Base-by-base conservation (phyloP, 177 flowering plant genomes). In the Vitis hybrid region DNA sequence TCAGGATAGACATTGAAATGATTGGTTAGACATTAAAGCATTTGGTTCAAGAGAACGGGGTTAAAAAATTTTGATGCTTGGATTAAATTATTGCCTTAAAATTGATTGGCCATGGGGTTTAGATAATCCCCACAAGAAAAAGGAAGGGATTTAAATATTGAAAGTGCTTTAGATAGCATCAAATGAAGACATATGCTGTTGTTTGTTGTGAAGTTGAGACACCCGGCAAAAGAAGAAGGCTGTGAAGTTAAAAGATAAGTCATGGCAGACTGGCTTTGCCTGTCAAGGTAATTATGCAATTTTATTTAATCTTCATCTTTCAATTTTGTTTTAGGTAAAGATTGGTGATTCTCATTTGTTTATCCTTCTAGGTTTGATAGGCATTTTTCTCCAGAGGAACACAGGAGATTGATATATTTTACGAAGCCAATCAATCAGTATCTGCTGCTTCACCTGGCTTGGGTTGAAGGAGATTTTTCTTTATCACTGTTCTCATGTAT, bases 401-500 rank as follows among this genome's bases (percentile, higher is more conserved):
- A 12, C 15, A 23, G 66, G 19, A 17, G 19, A 58, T 26, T 48
- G 10, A 11, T 67, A 10, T 30, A 32, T 14, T 54, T 45, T 73
- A 65, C 51, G 71, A 56, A 32, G 54, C 32, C 52, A 19, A 67
- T 17, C 8, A 30, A 19, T 52, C 8, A 56, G 10, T 49, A 60
- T 59, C 26, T 60, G 70, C 67, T 70, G 68, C 79, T 34, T 64
- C 67, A 23, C 65, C 57, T 26, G 32, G 62, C 66, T 65, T 55
- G 21, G 2, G 48, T 45, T 65, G 59, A 56, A 66, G 64, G 64
- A 66, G 51, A 62, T 18, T 49, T 60, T 13, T 10, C 3, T 48
- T 49, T 40, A 23, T 19, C 23, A 23, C 19, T 23, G 15, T 65
- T 52, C 26, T 23, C 34, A 9, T 52, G 26, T n/a, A n/a, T 30